A percentile compares a stretch with the other conserved stretches of the same genome.
phyloP scores from a whole-genome alignment of 2,329 filamentous ascomycete genomes.

The Coleophoma crateriformis region DNA sequence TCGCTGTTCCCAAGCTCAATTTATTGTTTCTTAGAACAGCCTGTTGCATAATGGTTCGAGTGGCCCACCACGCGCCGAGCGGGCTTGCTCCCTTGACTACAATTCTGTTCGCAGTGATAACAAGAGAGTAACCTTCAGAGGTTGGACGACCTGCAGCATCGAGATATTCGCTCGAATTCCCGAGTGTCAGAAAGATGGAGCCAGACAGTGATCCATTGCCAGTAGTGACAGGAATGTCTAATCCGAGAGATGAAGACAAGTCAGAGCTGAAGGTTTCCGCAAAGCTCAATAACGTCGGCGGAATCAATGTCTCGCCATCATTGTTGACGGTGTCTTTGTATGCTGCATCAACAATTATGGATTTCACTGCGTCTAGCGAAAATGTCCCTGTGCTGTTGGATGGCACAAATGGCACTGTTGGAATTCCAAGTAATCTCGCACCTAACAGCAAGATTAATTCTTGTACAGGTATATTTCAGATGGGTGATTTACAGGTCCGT shows the following conservation, averaged over 20 bases:
- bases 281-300: slow-evolving; percentile 42
- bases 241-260: slow-evolving; percentile 21
- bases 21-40: slow-evolving; percentile 31
- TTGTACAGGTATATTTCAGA: not conserved
- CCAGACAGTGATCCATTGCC: slow-evolving; percentile 12
- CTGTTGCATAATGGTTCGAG: slow-evolving; percentile 47
- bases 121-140: slow-evolving; percentile 43
- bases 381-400: slow-evolving; percentile 20
- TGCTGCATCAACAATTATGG: slow-evolving; percentile 37
- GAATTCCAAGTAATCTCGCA: slow-evolving; percentile 19
- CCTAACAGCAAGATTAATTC: not conserved
- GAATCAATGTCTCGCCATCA: slow-evolving; percentile 43
- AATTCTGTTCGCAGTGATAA: slow-evolving; percentile 33
- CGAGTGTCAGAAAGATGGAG: slow-evolving; percentile 41
- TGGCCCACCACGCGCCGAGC: slow-evolving; percentile 53
- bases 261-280: slow-evolving; percentile 38
- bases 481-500: not conserved
- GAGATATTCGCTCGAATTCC: slow-evolving; percentile 31
- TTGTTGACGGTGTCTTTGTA: slow-evolving; percentile 36
- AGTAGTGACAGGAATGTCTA: slow-evolving; percentile 23
- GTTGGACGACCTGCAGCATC: slow-evolving; percentile 40
- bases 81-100: slow-evolving; percentile 46
- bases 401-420: slow-evolving; percentile 28
- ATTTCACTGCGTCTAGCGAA: slow-evolving; percentile 20
- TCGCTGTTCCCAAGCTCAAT: slow-evolving; percentile 35